phyloP scores from a whole-genome alignment of 805 yeast genomes.

The Suhomyces xylopsoci region DNA sequence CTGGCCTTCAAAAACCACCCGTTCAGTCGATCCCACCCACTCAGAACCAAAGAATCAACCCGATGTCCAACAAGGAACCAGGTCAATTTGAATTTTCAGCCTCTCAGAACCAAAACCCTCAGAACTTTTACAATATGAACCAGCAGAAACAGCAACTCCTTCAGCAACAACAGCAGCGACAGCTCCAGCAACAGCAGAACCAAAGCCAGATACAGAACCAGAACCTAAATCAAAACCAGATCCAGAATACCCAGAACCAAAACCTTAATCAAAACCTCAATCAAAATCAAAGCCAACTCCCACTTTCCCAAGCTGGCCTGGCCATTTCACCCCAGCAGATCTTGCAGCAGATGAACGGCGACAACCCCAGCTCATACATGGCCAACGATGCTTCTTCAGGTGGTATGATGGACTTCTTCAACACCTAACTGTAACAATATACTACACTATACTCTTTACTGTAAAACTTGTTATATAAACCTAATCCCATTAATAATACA shows the following conservation, averaged over 20 bases:
- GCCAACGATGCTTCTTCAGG: background rate
- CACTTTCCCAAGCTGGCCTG: conserved; percentile 5
- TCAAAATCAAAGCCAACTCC: background rate
- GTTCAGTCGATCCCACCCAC: conserved; percentile 6
- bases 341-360: conserved; percentile 27
- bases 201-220: background rate
- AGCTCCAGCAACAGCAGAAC: conserved; percentile 10
- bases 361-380: conserved; percentile 5
- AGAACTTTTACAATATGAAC: background rate
- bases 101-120: background rate
- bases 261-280: background rate
- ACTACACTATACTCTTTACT: background rate
- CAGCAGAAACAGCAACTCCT: conserved; percentile 21
- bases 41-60: conserved; percentile 9
- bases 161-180: conserved; percentile 10
- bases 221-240: background rate
- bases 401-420: conserved; percentile 28
- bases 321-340: conserved; percentile 40
- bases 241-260: conserved; percentile 7
- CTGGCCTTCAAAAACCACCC: conserved; percentile 6
- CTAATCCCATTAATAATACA: background rate
- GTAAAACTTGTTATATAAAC: background rate
- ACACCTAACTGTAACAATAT: conserved; percentile 10
- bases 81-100: conserved; percentile 2
- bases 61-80: conserved; percentile 6